phyloP scores from a whole-genome alignment of 2,329 filamentous ascomycete genomes.

The Epichloe festucae region DNA sequence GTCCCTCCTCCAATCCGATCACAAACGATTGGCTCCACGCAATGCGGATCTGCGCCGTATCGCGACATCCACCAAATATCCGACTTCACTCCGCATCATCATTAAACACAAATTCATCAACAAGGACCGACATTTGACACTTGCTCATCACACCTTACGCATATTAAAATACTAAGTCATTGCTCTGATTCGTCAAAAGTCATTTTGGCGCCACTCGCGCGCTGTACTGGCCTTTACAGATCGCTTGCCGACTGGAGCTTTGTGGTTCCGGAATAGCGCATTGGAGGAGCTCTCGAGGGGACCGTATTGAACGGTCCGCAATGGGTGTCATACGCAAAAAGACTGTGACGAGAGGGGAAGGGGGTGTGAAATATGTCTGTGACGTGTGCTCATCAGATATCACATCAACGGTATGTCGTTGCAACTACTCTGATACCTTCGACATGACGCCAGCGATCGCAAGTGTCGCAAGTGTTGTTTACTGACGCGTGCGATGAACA shows the following conservation, averaged over 20 bases:
- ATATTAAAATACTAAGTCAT: constrained; percentile 5
- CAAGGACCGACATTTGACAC: constrained; percentile 4
- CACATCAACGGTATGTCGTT: constrained; percentile 70
- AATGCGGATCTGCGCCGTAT: constrained; percentile 2
- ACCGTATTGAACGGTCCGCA: background rate
- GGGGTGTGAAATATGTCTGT: constrained; percentile 90
- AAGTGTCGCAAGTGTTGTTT: background rate
- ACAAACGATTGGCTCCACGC: background rate
- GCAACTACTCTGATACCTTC: constrained; percentile 1
- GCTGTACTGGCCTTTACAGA: background rate
- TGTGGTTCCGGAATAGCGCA: background rate
- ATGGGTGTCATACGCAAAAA: constrained; percentile 98
- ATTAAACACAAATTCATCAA: constrained; percentile 7
- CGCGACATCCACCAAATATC: constrained; percentile 6
- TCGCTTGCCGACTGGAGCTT: background rate
- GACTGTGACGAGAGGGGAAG: constrained; percentile 72
- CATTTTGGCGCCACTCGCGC: constrained; percentile 3
- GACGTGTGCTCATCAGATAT: constrained; percentile 95
- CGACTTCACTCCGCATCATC: constrained; percentile 9
- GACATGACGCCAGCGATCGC: background rate
- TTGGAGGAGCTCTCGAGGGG: background rate
- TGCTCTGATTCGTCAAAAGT: constrained; percentile 9
- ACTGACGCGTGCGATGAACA: constrained; percentile 23
- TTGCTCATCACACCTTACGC: constrained; percentile 19
- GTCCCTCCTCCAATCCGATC: background rate